Evolutionary conservation across 176 grass and related monocot genomes (phyloP), one percentile per base, ranked within the genome.

Genomic region (Otatea glauca): DNA sequence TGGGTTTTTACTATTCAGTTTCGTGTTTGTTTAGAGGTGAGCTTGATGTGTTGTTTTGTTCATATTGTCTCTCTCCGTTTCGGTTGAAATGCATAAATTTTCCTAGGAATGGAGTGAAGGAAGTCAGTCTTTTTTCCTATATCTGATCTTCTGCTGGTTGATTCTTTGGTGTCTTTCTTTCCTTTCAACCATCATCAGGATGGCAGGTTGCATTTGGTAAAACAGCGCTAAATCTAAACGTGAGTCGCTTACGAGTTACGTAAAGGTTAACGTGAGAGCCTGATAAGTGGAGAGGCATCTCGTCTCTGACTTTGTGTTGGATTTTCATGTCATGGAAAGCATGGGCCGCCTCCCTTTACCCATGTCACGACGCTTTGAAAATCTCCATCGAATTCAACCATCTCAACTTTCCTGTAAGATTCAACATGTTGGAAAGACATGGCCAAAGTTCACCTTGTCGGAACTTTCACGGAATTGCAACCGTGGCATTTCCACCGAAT

Each of bases 381-480:
- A 49, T 66, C 32, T 21, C 60, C 59, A 4, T 54, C 18, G 0
- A 59, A 70, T 23, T 0, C 8, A n/a, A 45, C 73, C 32, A 5
- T 54, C n/a, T 77, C 49, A 41, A 71, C 51, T 78, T 55, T 72
- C 42, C 18, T 37, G 14, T 5, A 21, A 9, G 35, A 59, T 87
- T 81, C 78, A 81, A 76, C 78, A 56, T 38, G 85, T 81, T 70
- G 70, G 77, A 81, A 34, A 68, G 25, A 72, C 2, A 45, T 2
- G 76, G 67, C 56, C 76, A 65, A 29, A 63, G 29, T 0, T 51
- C 41, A 14, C 29, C 84, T 74, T 87, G 85, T 81, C 85, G 77
- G 85, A 87, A 75, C 48, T 81, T 87, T 43, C 48, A 45, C 70
- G 85, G 84, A 62, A 78, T 70, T 9, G 58, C 58, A 75, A 1